These are phyloP conservation scores for Coprinopsis strossmayeri DNA, from an alignment of 768 basidiomycete species.

Conservation along the genomic window DNA sequence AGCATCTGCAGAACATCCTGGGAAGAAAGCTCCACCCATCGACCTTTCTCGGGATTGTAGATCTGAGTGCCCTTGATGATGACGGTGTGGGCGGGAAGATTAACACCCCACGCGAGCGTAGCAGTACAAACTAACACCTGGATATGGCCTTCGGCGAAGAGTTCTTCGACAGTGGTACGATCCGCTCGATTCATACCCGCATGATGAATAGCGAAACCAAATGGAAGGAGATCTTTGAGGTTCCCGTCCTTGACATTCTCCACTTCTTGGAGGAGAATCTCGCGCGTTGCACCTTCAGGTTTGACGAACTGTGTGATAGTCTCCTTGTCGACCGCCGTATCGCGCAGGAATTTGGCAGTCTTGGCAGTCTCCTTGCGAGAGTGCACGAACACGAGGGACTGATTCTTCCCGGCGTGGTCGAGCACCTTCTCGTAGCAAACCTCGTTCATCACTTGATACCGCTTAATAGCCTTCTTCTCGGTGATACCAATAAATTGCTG, in stretches of 20 bases:
- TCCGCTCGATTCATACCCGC: conserved; percentile 95
- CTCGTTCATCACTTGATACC: conserved; percentile 97
- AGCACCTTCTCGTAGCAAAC: conserved; percentile 99
- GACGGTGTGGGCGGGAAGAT: conserved; percentile 94
- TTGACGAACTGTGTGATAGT: conserved; percentile 95
- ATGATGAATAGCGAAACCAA: conserved; percentile 97
- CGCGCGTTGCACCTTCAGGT: conserved; percentile 85
- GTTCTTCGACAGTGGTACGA: conserved; percentile 85
- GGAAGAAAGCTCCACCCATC: conserved; percentile 93
- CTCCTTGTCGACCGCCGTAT: conserved; percentile 94
- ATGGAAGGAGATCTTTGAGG: conserved; percentile 85
- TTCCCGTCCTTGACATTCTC: conserved; percentile 77
- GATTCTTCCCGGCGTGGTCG: conserved; percentile 83
- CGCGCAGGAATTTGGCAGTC: conserved; percentile 90
- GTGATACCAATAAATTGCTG: conserved; percentile 97
- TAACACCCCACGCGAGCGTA: conserved; percentile 99
- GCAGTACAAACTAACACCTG: conserved; percentile 97
- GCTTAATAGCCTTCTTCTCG: conserved; percentile 98
- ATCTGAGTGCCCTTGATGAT: conserved; percentile 99
- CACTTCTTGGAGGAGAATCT: conserved; percentile 83
- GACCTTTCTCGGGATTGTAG: conserved; percentile 97
- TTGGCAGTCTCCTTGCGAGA: conserved; percentile 98
- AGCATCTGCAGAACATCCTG: conserved; percentile 99
- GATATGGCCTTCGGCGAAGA: conserved; percentile 87
- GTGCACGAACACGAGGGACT: conserved; percentile 95